A percentile compares a stretch with the other conserved stretches of the same genome.
Evolutionary conservation across 495 filamentous ascomycete species (phyloP).

Genomic region (Talaromyces proteolyticus): DNA sequence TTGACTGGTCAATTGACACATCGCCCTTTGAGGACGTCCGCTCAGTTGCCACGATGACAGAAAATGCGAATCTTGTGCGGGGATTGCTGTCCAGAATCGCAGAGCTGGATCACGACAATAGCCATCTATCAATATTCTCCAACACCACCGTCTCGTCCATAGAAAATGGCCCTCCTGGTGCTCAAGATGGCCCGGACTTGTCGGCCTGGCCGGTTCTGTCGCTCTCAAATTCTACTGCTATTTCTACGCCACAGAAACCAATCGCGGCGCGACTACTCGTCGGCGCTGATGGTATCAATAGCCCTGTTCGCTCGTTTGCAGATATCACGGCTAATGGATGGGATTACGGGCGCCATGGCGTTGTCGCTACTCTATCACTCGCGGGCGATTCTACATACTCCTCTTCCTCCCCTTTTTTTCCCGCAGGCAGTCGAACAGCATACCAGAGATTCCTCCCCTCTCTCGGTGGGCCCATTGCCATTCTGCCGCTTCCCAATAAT

Average conservation of each 20-base stretch:
- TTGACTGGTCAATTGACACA: conserved; percentile 62
- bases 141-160: conserved; percentile 73
- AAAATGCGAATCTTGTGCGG: conserved; percentile 83
- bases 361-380: conserved; percentile 82
- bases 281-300: conserved; percentile 91
- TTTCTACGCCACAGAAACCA: conserved; percentile 21
- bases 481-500: conserved; percentile 82
- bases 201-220: conserved; percentile 81
- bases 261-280: conserved; percentile 80
- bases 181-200: conserved; percentile 62
- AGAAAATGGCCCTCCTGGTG: conserved; percentile 55
- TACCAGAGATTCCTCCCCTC: conserved; percentile 95
- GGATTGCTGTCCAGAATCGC: conserved; percentile 66
- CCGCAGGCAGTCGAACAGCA: conserved; percentile 55
- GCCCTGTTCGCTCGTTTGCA: conserved; percentile 85
- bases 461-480: conserved; percentile 70
- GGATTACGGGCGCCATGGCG: conserved; percentile 87
- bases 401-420: conserved; percentile 17
- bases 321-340: conserved; percentile 80
- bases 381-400: conserved; percentile 29
- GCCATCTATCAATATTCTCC: conserved; percentile 59
- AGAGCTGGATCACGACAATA: conserved; percentile 51
- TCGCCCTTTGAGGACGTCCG: conserved; percentile 37
- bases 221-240: conserved; percentile 41
- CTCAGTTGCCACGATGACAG: conserved; percentile 91